Conservation (phyloP, 2,329 filamentous ascomycete genomes). For the Paramyrothecium sp. region DNA sequence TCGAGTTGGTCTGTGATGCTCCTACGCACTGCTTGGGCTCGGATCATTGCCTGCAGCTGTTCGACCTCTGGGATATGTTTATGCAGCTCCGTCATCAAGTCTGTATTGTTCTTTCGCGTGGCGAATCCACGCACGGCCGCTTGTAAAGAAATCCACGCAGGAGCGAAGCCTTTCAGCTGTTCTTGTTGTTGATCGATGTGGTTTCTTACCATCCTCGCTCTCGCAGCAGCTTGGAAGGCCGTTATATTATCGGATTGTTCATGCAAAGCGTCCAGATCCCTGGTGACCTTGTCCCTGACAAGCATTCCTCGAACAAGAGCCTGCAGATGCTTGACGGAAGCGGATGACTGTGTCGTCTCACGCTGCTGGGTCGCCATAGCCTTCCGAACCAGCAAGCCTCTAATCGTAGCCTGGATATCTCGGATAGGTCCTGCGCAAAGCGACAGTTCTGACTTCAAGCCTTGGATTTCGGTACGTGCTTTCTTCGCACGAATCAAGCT, state of each 20-base stretch:
- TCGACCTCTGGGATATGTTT: slow-evolving; percentile 41
- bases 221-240: slow-evolving; percentile 63
- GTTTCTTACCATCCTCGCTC: slow-evolving; percentile 59
- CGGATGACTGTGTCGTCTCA: slow-evolving; percentile 51
- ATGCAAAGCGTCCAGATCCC: slow-evolving; percentile 52
- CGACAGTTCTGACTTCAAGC: slow-evolving; percentile 57
- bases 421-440: slow-evolving; percentile 62
- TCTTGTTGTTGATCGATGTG: slow-evolving; percentile 51
- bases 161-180: slow-evolving; percentile 47
- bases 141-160: slow-evolving; percentile 47
- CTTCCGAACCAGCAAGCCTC: slow-evolving; percentile 65
- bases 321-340: slow-evolving; percentile 59
- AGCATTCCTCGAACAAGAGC: slow-evolving; percentile 67
- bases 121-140: slow-evolving; percentile 44
- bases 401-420: slow-evolving; percentile 63
- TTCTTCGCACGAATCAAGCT: slow-evolving; percentile 73
- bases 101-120: slow-evolving; percentile 41
- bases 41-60: slow-evolving; percentile 50
- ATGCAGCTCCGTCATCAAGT: slow-evolving; percentile 47
- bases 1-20: slow-evolving; percentile 48
- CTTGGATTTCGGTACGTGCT: slow-evolving; percentile 56
- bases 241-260: slow-evolving; percentile 48
- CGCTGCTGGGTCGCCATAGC: slow-evolving; percentile 53
- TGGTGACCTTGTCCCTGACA: slow-evolving; percentile 53
- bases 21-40: slow-evolving; percentile 54